Conservation (phyloP, 768 basidiomycete species). For the Tricholoma flavovirens region DNA sequence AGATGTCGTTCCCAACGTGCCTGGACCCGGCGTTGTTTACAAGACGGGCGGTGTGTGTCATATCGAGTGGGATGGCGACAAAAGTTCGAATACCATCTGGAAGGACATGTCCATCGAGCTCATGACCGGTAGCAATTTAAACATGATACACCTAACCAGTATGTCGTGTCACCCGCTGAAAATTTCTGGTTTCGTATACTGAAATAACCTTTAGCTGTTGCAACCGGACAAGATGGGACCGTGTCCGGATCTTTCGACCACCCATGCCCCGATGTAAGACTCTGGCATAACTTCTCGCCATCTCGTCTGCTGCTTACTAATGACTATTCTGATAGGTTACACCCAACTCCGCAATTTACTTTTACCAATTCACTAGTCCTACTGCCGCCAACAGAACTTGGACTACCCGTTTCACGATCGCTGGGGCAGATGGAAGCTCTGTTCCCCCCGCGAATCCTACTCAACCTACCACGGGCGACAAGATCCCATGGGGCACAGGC, state of each 20-base stretch:
- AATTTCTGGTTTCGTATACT: background rate
- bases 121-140: conserved; percentile 71
- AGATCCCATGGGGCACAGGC: conserved; percentile 67
- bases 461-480: conserved; percentile 46
- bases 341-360: conserved; percentile 66
- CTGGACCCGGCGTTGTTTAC: conserved; percentile 54
- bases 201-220: conserved; percentile 44
- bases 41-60: conserved; percentile 51
- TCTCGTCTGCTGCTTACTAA: background rate
- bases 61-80: conserved; percentile 56
- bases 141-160: conserved; percentile 68
- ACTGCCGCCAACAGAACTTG: conserved; percentile 40
- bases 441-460: conserved; percentile 44
- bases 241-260: conserved; percentile 42
- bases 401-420: conserved; percentile 77
- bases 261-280: conserved; percentile 60
- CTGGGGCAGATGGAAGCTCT: conserved; percentile 39
- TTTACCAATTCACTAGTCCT: conserved; percentile 67
- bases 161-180: conserved; percentile 18
- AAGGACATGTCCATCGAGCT: conserved; percentile 68
- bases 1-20: conserved; percentile 52
- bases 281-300: background rate
- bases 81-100: conserved; percentile 50
- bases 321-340: conserved; percentile 42
- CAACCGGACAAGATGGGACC: conserved; percentile 60